Base-by-base conservation (phyloP, 139 green algal species). In the Chara braunii region DNA sequence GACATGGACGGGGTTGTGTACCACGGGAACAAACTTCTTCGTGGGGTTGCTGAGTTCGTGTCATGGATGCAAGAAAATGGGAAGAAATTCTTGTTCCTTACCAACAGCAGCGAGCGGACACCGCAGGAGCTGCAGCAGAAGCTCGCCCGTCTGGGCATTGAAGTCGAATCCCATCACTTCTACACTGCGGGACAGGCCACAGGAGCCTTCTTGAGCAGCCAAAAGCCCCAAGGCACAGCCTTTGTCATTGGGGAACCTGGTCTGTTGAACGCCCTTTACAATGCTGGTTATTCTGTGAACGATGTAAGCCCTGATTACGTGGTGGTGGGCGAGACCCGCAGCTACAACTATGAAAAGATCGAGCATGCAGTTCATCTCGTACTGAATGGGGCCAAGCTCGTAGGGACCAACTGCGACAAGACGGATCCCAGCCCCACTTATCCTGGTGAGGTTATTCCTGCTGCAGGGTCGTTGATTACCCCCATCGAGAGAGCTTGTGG, bases 51-150 rank as follows among this genome's bases (percentile, higher is more conserved):
- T n/a, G n/a, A 58, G 50, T 58, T 58, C 14, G 50, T 58, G 23
- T 12, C 12, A 12, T 58, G 50, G 50, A 23, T 58, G 50, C 14
- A 12, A 14, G 12, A 58, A 11, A 14, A 58, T 12, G 14, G 43
- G 23, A 58, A 58, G 50, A 23, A 26, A 23, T 58, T 58, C 14
- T 26, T 58, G 50, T 58, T 58, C 50, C 50, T 58, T 11, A 58
- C 50, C 50, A 58, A 58, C 50, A 29, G 12, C 12, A 58, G 50
- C 50, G 50, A 58, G 12, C 11, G 14, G 50, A 43, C 50, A 26
- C 50, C 12, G n/a, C 23, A 43, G 50, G 50, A 58, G 50, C 50
- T 58, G 50, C 50, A 58, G 50, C 50, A 58, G 50, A 58, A 58
- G 14, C 50, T 58, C 14, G 12, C 12, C 12, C 50, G 50, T 11